Evolutionary conservation across 2,329 filamentous ascomycete genomes (phyloP).

Genomic region (Delphinella strobiligena): DNA sequence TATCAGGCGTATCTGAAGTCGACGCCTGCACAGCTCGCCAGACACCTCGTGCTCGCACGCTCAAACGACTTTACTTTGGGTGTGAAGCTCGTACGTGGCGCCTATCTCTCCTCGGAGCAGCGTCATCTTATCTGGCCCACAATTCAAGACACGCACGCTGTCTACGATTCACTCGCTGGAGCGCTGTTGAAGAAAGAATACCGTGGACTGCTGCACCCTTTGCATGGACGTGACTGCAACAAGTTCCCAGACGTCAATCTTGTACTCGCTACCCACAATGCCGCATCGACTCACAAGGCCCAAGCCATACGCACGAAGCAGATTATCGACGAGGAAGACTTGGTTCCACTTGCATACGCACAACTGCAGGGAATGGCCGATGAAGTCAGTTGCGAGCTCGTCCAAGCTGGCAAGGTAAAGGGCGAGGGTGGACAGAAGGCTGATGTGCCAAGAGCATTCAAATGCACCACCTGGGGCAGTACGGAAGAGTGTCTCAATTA

Average conservation of each 20-base stretch:
- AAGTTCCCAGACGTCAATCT: constrained; percentile 39
- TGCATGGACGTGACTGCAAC: constrained; percentile 16
- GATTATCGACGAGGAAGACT: constrained; percentile 23
- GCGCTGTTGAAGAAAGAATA: constrained; percentile 55
- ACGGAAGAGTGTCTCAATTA: constrained; percentile 71
- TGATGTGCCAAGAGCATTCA: constrained; percentile 38
- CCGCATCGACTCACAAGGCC: constrained; percentile 50
- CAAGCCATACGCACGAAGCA: constrained; percentile 38
- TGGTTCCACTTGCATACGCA: constrained; percentile 49
- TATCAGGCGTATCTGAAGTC: constrained; percentile 47
- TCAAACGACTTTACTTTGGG: constrained; percentile 40
- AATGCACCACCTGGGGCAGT: constrained; percentile 45
- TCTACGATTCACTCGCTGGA: constrained; percentile 61
- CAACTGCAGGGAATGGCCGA: constrained; percentile 96
- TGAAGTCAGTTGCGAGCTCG: constrained; percentile 57
- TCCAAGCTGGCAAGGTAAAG: constrained; percentile 32
- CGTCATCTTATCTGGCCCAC: constrained; percentile 40
- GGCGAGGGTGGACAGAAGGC: constrained; percentile 22
- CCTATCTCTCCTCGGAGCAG: constrained; percentile 41
- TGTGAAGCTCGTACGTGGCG: constrained; percentile 45
- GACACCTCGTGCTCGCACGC: constrained; percentile 34
- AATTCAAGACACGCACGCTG: constrained; percentile 42
- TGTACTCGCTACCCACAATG: constrained; percentile 76
- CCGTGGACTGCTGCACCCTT: constrained; percentile 39
- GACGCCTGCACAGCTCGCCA: constrained; percentile 29